phyloP scores from a whole-genome alignment of 2,329 filamentous ascomycete genomes.

The Tolypocladium inflatum region DNA sequence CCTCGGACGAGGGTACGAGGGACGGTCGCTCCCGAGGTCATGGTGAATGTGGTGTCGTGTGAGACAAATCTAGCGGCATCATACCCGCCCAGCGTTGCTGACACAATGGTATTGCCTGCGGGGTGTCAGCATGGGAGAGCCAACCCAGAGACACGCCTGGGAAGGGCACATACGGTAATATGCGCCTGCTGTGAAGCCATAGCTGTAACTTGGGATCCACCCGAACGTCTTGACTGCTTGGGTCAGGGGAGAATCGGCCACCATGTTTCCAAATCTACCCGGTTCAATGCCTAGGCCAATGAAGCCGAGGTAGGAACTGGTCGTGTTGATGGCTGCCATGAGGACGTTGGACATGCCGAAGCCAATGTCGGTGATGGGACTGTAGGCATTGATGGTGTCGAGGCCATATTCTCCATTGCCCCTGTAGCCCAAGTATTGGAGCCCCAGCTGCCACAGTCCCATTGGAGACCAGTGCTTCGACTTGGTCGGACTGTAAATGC shows the following conservation, averaged over 20 bases:
- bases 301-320: conserved; percentile 42
- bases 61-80: conserved; percentile 52
- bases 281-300: conserved; percentile 48
- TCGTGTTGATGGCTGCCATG: conserved; percentile 44
- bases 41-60: conserved; percentile 50
- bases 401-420: conserved; percentile 58
- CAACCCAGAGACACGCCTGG: not conserved
- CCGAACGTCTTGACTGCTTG: conserved; percentile 49
- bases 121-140: conserved; percentile 4
- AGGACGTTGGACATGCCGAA: conserved; percentile 36
- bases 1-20: conserved; percentile 53
- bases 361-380: conserved; percentile 24
- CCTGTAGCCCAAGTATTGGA: conserved; percentile 45
- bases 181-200: conserved; percentile 69
- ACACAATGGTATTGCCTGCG: conserved; percentile 33
- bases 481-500: conserved; percentile 40
- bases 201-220: conserved; percentile 61
- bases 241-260: conserved; percentile 42
- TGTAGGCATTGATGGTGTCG: conserved; percentile 35
- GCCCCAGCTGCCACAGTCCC: conserved; percentile 50
- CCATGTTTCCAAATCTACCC: conserved; percentile 39
- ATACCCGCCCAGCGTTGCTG: conserved; percentile 62
- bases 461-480: conserved; percentile 51
- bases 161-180: conserved; percentile 48
- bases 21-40: conserved; percentile 44